Percentiles rank a stretch among this genome's conserved stretches.
Conservation (phyloP, 1,139 yeast species). For the Kazachstania sp. region DNA sequence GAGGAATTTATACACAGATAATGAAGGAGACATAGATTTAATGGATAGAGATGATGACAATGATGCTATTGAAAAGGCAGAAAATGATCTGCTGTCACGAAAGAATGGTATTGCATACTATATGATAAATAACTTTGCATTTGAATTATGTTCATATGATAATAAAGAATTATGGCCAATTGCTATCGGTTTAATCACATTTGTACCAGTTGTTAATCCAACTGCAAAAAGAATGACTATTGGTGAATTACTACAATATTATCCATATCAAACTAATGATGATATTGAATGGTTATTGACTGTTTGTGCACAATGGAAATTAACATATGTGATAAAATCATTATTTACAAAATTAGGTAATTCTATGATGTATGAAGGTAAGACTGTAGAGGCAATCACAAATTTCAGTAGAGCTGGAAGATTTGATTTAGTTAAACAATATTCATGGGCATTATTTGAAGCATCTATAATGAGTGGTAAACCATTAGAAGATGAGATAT, state of each 20-base stretch:
- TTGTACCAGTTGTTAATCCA: slow-evolving; percentile 35
- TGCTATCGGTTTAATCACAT: slow-evolving; percentile 50
- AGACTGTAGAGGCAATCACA: slow-evolving; percentile 52
- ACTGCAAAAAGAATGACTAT: slow-evolving; percentile 33
- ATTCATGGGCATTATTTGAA: slow-evolving; percentile 49
- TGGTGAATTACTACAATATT: slow-evolving; percentile 54
- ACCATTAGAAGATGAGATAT: slow-evolving; percentile 47
- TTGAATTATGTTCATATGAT: slow-evolving; percentile 31
- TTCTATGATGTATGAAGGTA: slow-evolving; percentile 29
- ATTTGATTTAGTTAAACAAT: slow-evolving; percentile 35
- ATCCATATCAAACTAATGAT: slow-evolving; percentile 53
- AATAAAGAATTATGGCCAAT: slow-evolving; percentile 50
- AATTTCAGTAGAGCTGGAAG: slow-evolving; percentile 64
- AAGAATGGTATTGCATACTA: slow-evolving; percentile 49
- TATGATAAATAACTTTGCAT: slow-evolving; percentile 53
- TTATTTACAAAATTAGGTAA: slow-evolving; percentile 36
- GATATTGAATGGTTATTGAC: slow-evolving; percentile 77
- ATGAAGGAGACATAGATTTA: slow-evolving; percentile 4
- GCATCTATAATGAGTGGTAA: slow-evolving; percentile 47
- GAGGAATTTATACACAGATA: slow-evolving; percentile 29
- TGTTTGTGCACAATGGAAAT: slow-evolving; percentile 41
- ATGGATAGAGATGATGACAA: slow-evolving; percentile 7
- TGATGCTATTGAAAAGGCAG: background rate
- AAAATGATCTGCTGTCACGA: slow-evolving; percentile 29
- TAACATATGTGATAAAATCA: slow-evolving; percentile 46